Evolutionary conservation across 2,329 filamentous ascomycete species (phyloP).

Genomic region (Diaporthe capsici): DNA sequence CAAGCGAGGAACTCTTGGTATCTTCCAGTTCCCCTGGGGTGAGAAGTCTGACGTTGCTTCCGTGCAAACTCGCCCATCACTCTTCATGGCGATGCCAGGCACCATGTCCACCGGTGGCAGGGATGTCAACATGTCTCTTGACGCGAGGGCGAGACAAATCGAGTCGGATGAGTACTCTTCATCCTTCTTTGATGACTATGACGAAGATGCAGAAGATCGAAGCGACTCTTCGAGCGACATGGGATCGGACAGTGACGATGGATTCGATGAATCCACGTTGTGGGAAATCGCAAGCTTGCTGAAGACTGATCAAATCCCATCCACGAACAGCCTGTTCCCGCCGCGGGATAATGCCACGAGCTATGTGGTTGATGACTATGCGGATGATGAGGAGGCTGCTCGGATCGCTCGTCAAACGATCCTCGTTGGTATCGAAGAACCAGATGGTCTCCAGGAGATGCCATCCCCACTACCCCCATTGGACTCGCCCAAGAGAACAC

Average conservation of each 20-base stretch:
- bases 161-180: slow-evolving; percentile 59
- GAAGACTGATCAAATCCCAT: slow-evolving; percentile 65
- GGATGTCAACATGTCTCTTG: slow-evolving; percentile 48
- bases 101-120: slow-evolving; percentile 62
- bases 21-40: slow-evolving; percentile 78
- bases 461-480: slow-evolving; percentile 37
- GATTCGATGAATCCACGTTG: slow-evolving; percentile 73
- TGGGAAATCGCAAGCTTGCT: slow-evolving; percentile 76
- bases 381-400: slow-evolving; percentile 46
- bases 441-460: slow-evolving; percentile 43
- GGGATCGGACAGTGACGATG: slow-evolving; percentile 60
- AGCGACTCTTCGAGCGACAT: slow-evolving; percentile 53
- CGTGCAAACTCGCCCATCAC: slow-evolving; percentile 55
- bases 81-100: slow-evolving; percentile 64
- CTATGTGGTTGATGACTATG: slow-evolving; percentile 53
- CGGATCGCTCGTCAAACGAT: slow-evolving; percentile 47
- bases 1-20: slow-evolving; percentile 71
- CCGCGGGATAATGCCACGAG: slow-evolving; percentile 44
- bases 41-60: slow-evolving; percentile 71
- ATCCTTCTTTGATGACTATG: slow-evolving; percentile 74
- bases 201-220: slow-evolving; percentile 62
- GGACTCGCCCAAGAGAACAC: slow-evolving; percentile 38
- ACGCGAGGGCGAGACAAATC: slow-evolving; percentile 53
- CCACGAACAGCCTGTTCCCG: slow-evolving; percentile 65
- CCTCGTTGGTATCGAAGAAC: slow-evolving; percentile 52